phyloP scores from a whole-genome alignment of 805 yeast species.

The Metschnikowia vanudenii region DNA sequence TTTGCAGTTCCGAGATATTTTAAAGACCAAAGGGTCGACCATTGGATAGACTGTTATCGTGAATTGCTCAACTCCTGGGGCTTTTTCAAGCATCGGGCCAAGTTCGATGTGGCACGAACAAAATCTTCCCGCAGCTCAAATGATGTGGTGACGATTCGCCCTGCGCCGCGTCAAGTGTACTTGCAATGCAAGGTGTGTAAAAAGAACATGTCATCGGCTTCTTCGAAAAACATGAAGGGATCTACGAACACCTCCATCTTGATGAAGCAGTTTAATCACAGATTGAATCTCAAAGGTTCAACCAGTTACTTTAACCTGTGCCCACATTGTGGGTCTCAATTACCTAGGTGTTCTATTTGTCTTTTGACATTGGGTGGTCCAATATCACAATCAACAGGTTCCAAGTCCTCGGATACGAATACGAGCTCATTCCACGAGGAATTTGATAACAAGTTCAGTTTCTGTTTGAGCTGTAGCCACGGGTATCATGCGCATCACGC shows the following conservation, averaged over 20 bases:
- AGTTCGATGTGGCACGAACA: slow-evolving; percentile 77
- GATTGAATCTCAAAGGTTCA: slow-evolving; percentile 14
- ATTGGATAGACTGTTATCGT: slow-evolving; percentile 59
- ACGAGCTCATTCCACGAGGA: slow-evolving; percentile 6
- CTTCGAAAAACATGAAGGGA: slow-evolving; percentile 19
- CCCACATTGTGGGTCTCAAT: slow-evolving; percentile 82
- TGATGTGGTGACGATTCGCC: slow-evolving; percentile 47
- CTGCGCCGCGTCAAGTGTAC: slow-evolving; percentile 70
- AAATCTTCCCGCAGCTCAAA: slow-evolving; percentile 53
- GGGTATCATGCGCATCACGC: slow-evolving; percentile 96
- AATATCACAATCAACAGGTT: slow-evolving; percentile 33
- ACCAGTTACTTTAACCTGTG: slow-evolving; percentile 44
- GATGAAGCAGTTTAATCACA: slow-evolving; percentile 38
- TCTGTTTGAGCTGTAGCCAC: slow-evolving; percentile 87
- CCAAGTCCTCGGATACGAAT: not conserved
- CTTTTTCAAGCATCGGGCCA: slow-evolving; percentile 44
- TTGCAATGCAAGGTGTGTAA: slow-evolving; percentile 83
- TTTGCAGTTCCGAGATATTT: slow-evolving; percentile 86
- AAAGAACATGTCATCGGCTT: slow-evolving; percentile 54
- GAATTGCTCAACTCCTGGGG: slow-evolving; percentile 21
- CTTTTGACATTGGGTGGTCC: slow-evolving; percentile 73
- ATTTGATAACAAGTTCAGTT: slow-evolving; percentile 71
- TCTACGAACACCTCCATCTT: slow-evolving; percentile 15
- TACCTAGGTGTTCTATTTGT: slow-evolving; percentile 91
- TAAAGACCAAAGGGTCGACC: slow-evolving; percentile 64